phyloP scores from a whole-genome alignment of 768 basidiomycete genomes.

The Paxillus ammoniavirescens region DNA sequence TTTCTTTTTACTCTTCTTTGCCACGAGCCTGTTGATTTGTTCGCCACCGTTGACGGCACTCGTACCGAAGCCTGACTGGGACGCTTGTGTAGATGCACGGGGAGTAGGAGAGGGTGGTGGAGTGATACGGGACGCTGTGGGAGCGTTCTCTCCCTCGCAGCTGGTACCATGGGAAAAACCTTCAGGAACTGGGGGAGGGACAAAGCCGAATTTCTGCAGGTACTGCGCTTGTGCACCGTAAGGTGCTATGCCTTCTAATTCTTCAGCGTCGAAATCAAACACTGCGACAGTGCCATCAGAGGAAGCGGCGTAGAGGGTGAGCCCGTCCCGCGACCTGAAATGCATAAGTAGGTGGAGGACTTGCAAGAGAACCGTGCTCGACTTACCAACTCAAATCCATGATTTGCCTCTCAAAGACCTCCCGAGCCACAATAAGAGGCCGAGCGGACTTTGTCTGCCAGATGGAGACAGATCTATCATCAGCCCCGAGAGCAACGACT shows the following conservation, averaged over 20 bases:
- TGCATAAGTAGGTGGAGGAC: slow-evolving; percentile 4
- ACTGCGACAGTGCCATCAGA: slow-evolving; percentile 94
- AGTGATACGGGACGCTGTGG: slow-evolving; percentile 35
- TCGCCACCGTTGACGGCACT: slow-evolving; percentile 46
- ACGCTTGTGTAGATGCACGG: slow-evolving; percentile 29
- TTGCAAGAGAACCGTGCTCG: not conserved
- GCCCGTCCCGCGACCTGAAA: slow-evolving; percentile 86
- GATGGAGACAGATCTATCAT: slow-evolving; percentile 90
- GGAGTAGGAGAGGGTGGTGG: slow-evolving; percentile 50
- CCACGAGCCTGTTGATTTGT: slow-evolving; percentile 69
- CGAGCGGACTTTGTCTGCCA: slow-evolving; percentile 94
- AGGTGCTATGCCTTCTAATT: slow-evolving; percentile 79
- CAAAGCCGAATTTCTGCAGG: slow-evolving; percentile 78
- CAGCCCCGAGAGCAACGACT: slow-evolving; percentile 90
- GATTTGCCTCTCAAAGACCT: slow-evolving; percentile 92
- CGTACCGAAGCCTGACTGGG: slow-evolving; percentile 41
- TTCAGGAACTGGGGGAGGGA: slow-evolving; percentile 61
- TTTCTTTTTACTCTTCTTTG: slow-evolving; percentile 71
- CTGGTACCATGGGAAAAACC: slow-evolving; percentile 60
- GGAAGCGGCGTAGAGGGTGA: slow-evolving; percentile 90
- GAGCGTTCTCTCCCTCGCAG: slow-evolving; percentile 18
- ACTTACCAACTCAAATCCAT: slow-evolving; percentile 93
- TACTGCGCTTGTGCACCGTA: slow-evolving; percentile 74
- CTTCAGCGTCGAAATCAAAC: slow-evolving; percentile 78
- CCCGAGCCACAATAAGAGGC: slow-evolving; percentile 89